Evolutionary conservation across 140 eudicot species (phyloP), one percentile per base, ranked within the genome.

Genomic region (Ambrosia hybrid): DNA sequence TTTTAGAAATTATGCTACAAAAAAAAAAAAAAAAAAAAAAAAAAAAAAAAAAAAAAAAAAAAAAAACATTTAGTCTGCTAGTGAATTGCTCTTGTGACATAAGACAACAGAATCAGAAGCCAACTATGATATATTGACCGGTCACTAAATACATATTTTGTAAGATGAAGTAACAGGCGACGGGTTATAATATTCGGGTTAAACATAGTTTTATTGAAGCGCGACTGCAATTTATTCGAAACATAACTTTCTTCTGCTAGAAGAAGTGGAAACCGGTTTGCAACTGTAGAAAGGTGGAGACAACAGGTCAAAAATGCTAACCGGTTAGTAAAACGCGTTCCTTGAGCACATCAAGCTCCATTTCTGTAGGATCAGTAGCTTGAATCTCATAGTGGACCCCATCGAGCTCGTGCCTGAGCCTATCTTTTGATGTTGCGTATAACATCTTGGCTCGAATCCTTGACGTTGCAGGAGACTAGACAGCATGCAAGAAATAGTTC

Each of bases 301-400:
- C 58, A 51, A n/a, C 1, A 9, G 58, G 15, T 52, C 58, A 52
- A 52, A 15, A 13, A 52, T 13, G 21, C 7, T 52, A 52, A 52
- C 58, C 26, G 21, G 13, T 52, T 52, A 52, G 21, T 83, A 60
- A 60, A 14, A 85, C 86, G 4, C 88, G 91, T 12, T 86, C 85
- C 65, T 48, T 80, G 56, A 86, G 79, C 30, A 80, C 91, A 57
- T 83, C 82, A 37, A 86, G 88, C 70, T 80, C 84, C 88, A 86
- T 80, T 59, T 86, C 91, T 2, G 88, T 57, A 57, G 84, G 67
- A 53, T 86, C 88, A 53, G 91, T 86, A 26, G 91, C 91, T 65
- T 80, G 91, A 70, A 86, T 83, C 81, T 86, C 91, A 12, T 83
- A 86, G 56, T 86, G 85, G 43, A 90, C 77, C 8, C 97, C 97